Evolutionary conservation across 768 basidiomycete species (phyloP), one percentile per base, ranked within the genome.

Genomic region (Collybiopsis confluens): DNA sequence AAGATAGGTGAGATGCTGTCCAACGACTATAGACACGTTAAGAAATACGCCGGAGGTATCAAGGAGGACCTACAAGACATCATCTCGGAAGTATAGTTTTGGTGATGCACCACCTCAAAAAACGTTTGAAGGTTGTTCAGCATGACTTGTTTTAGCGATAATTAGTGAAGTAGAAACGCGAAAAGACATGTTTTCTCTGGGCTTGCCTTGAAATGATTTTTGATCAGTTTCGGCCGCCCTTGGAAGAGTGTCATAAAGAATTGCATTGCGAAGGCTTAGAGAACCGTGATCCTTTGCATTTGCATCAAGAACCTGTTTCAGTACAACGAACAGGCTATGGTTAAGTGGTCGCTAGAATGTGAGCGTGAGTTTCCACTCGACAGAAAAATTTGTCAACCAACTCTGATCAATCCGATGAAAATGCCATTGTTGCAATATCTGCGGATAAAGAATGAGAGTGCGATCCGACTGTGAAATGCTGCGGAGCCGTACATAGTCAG

Each of bases 341-440:
- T 73, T 62, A 0, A 81, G 66, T 15, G 61, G 70, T 10, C 80
- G 78, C 82, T 85, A 59, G 33, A 43, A 23, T 52, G 44, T n/a
- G n/a, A 56, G 38, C 15, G 16, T 50, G 16, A 45, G 13, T 8
- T 36, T 36, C 11, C 15, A 15, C n/a, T 28, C 8, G 8, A 16
- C 47, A 44, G 9, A 54, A 30, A 50, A 18, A 15, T 40, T 40
- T 9, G 40, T 26, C 37, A 13, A 26, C 69, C 38, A 55, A 82
- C 88, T 73, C 81, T 85, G 62, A 85, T 76, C 5, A 90, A 58
- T 55, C 73, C 72, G 47, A 74, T 68, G 48, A 86, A 74, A 35
- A 89, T 67, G 5, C 86, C 87, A 52, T 74, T 78, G 43, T 73
- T 72, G 6, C 75, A 73, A 60, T 83, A 83, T 59, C 85, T 87